Evolutionary conservation across 345 rosid species (phyloP).

Genomic region (Reutealis trisperma): DNA sequence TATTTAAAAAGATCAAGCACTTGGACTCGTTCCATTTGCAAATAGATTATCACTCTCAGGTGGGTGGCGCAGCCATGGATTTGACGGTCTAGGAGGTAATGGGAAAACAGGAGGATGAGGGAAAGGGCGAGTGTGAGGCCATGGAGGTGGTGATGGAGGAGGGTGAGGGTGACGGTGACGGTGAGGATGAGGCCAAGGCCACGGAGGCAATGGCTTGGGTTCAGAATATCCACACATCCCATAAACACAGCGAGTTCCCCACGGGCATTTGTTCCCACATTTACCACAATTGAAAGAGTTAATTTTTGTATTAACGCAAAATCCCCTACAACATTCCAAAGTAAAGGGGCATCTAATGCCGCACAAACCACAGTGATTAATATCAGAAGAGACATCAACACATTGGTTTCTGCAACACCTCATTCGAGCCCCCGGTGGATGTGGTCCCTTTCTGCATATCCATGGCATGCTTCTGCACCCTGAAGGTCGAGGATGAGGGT

Average conservation of each 20-base stretch:
- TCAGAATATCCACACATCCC: constrained; percentile 66
- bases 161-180: constrained; percentile 19
- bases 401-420: constrained; percentile 52
- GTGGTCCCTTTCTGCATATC: constrained; percentile 41
- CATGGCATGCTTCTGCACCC: constrained; percentile 49
- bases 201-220: constrained; percentile 12
- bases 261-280: constrained; percentile 49
- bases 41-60: constrained; percentile 3
- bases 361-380: constrained; percentile 50
- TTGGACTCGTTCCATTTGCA: neutral
- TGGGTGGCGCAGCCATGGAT: constrained; percentile 17
- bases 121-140: constrained; percentile 8
- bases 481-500: neutral
- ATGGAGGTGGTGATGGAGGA: constrained; percentile 7
- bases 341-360: constrained; percentile 42
- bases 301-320: constrained; percentile 38
- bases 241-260: constrained; percentile 31
- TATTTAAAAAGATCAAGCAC: neutral
- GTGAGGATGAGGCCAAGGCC: neutral
- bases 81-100: constrained; percentile 10
- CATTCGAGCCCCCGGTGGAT: constrained; percentile 29
- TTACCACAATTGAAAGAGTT: constrained; percentile 44
- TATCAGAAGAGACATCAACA: constrained; percentile 45
- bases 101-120: constrained; percentile 17
- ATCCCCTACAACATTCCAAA: constrained; percentile 53